Percentiles rank a stretch among this genome's conserved stretches.
These are phyloP conservation scores for Ciborinia camelliae DNA, from an alignment of 2,329 filamentous ascomycete species.

Conservation along the genomic window DNA sequence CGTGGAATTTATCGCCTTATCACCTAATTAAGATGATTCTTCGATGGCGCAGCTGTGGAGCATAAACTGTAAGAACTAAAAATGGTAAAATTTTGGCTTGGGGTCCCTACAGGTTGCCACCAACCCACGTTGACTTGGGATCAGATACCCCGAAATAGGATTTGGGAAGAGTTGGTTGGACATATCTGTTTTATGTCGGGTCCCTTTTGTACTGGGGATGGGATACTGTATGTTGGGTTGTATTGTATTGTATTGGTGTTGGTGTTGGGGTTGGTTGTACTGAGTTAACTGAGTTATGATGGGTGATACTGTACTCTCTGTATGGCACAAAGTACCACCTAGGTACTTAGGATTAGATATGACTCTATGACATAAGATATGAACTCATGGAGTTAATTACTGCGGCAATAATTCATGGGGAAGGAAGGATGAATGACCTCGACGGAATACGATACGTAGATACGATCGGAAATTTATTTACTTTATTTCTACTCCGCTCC, in stretches of 20 bases:
- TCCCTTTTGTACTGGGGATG: neutral
- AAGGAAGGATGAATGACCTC: conserved; percentile 6
- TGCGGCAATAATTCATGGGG: neutral
- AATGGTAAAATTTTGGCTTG: neutral
- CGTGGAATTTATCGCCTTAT: conserved; percentile 8
- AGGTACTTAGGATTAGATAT: too few relatives aligned
- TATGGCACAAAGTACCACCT: too few relatives aligned
- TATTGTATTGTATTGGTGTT: too few relatives aligned
- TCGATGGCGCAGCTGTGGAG: conserved; percentile 7
- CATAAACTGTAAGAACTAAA: neutral
- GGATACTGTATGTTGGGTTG: neutral
- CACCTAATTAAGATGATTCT: neutral
- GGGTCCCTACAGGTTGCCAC: conserved; percentile 5
- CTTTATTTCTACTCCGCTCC: conserved; percentile 3
- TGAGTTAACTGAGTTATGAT: neutral
- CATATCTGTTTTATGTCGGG: conserved; percentile 4
- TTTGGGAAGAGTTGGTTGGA: neutral
- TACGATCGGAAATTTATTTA: neutral
- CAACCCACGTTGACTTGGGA: neutral
- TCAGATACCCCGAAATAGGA: conserved; percentile 4
- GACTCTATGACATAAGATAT: neutral
- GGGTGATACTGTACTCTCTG: neutral
- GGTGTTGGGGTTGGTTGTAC: neutral
- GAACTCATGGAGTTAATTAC: neutral
- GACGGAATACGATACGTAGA: neutral